phyloP scores from a whole-genome alignment of 2,329 filamentous ascomycete species.

The Metarhizium humberi region DNA sequence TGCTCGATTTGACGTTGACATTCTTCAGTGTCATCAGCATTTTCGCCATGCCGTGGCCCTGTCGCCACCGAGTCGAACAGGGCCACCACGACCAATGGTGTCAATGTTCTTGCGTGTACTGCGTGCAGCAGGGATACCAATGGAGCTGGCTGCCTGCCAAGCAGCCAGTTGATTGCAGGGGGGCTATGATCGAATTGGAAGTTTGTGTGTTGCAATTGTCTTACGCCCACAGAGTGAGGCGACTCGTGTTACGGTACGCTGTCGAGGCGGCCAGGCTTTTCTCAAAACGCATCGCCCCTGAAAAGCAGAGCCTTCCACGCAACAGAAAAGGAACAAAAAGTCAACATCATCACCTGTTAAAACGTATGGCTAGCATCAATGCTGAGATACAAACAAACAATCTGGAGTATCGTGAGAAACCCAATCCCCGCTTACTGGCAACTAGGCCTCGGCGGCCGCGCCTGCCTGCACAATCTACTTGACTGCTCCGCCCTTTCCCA shows the following conservation, averaged over 20 bases:
- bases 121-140: neutral
- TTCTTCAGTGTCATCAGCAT: neutral
- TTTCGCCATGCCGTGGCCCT: neutral
- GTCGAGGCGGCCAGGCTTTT: neutral
- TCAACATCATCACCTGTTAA: neutral
- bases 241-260: neutral
- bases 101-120: neutral
- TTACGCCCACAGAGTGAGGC: neutral
- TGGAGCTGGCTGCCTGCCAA: neutral
- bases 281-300: neutral
- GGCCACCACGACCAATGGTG: neutral
- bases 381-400: neutral
- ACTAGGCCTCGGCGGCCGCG: neutral
- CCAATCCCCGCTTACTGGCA: neutral
- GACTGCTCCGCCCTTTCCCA: neutral
- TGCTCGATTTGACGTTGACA: neutral
- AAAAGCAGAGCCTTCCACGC: neutral
- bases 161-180: neutral
- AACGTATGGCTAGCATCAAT: neutral
- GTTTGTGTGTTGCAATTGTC: neutral
- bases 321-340: neutral
- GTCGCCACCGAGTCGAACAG: neutral
- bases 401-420: constrained; percentile 2
- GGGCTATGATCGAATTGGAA: neutral
- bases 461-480: neutral